These are phyloP conservation scores for Eragrostis curvula DNA, from an alignment of 176 grass and related monocot species.

Conservation along the genomic window DNA sequence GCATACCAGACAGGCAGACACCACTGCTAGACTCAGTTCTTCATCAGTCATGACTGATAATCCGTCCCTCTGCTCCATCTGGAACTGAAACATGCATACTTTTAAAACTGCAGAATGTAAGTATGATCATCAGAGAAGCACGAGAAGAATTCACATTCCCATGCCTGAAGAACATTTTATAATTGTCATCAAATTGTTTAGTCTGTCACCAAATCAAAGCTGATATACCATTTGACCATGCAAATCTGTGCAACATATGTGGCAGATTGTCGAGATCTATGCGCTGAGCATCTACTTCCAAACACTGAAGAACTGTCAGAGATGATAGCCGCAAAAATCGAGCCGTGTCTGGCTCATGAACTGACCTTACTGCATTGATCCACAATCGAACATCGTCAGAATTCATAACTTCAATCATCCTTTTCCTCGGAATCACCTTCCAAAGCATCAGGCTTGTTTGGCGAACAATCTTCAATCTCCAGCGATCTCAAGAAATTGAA, in stretches of 20 bases:
- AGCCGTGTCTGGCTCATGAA: background rate
- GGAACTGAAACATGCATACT: too few species aligned
- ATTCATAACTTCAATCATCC: background rate
- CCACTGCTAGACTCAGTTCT: too few species aligned
- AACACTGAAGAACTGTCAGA: background rate
- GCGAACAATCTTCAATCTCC: conserved; percentile 18
- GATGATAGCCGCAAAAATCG: background rate
- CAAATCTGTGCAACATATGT: conserved; percentile 21
- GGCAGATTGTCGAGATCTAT: background rate
- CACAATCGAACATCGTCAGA: background rate
- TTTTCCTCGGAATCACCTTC: conserved; percentile 34
- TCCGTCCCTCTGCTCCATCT: too few species aligned
- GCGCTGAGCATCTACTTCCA: background rate
- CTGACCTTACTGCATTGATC: background rate
- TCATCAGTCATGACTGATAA: too few species aligned
- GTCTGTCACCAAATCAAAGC: conserved; percentile 4
- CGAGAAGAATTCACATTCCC: too few species aligned
- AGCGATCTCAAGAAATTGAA: conserved; percentile 81
- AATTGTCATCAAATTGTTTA: background rate
- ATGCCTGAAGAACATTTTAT: too few species aligned
- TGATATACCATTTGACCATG: background rate
- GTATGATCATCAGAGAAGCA: too few species aligned
- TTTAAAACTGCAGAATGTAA: too few species aligned
- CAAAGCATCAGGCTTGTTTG: background rate
- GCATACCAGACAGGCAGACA: too few species aligned